A percentile compares a stretch with the other conserved stretches of the same genome.
These are phyloP conservation scores for Clohesyomyces aquaticus DNA, from an alignment of 495 filamentous ascomycete species.

Conservation along the genomic window DNA sequence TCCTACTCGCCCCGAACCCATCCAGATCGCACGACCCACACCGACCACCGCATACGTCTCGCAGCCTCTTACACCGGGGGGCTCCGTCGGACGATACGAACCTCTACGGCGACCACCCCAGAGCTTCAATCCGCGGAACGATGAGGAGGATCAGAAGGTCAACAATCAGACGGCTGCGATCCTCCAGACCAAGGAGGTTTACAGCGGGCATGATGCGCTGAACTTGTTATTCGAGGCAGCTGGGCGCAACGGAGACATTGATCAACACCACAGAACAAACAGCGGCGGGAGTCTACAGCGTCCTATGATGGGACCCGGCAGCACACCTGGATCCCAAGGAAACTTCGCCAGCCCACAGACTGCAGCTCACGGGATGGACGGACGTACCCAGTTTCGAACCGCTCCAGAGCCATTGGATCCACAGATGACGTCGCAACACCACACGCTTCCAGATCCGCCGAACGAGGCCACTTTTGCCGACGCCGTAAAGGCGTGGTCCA, in stretches of 20 bases:
- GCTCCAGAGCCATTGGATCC: constrained; percentile 33
- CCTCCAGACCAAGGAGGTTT: constrained; percentile 65
- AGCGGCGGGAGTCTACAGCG: constrained; percentile 39
- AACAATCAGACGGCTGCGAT: constrained; percentile 64
- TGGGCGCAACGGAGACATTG: constrained; percentile 54
- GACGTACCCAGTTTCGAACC: constrained; percentile 13
- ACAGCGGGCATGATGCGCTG: constrained; percentile 71
- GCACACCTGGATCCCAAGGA: constrained; percentile 38
- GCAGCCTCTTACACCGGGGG: constrained; percentile 65
- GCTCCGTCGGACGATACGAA: constrained; percentile 60
- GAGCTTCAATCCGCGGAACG: constrained; percentile 26
- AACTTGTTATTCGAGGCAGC: constrained; percentile 72
- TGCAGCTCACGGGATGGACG: constrained; percentile 20
- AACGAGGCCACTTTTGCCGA: constrained; percentile 55
- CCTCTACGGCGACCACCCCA: constrained; percentile 56
- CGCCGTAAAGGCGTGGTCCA: constrained; percentile 82
- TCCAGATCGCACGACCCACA: constrained; percentile 16
- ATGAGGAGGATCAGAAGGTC: constrained; percentile 52
- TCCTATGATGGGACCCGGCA: constrained; percentile 22
- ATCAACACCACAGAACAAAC: constrained; percentile 43
- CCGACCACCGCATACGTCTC: constrained; percentile 43
- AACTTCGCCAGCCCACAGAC: constrained; percentile 43
- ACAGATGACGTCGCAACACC: constrained; percentile 22
- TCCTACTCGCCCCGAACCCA: constrained; percentile 23
- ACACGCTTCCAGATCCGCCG: constrained; percentile 19